Conservation (phyloP, 2,329 filamentous ascomycete genomes). For the Trichoderma hamatum region DNA sequence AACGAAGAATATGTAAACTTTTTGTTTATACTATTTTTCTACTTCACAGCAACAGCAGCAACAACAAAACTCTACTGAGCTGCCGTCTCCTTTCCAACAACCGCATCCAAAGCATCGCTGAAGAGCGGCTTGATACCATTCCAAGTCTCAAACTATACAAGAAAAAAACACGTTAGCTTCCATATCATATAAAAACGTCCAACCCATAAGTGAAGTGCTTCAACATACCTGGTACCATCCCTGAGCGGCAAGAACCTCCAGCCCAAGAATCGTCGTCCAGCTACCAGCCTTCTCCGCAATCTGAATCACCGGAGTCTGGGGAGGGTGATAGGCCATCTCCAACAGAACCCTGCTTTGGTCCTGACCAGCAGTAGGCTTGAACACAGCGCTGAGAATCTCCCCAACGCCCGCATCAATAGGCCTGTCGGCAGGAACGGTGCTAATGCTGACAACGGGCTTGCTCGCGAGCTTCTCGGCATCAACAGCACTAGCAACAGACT, state of each 20-base stretch:
- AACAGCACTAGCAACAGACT: conserved; percentile 57
- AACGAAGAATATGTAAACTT: not conserved
- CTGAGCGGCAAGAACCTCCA: conserved; percentile 89
- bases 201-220: too few species aligned
- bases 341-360: conserved; percentile 60
- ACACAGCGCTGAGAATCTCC: conserved; percentile 61
- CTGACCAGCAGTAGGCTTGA: conserved; percentile 38
- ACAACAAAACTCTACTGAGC: not conserved
- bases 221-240: conserved; percentile 78
- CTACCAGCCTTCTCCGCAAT: conserved; percentile 71
- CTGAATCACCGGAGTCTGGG: conserved; percentile 80
- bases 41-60: not conserved
- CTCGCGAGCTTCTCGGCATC: conserved; percentile 57
- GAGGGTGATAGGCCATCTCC: conserved; percentile 96
- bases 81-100: conserved; percentile 35
- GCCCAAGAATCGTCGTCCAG: conserved; percentile 82
- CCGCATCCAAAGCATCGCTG: conserved; percentile 65
- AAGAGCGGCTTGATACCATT: conserved; percentile 78
- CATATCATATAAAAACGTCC: not conserved
- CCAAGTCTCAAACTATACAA: conserved; percentile 73
- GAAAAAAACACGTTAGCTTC: not conserved
- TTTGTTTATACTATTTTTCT: not conserved
- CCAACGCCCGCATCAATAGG: conserved; percentile 75
- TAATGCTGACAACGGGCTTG: conserved; percentile 68
- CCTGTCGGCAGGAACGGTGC: conserved; percentile 86